Conservation (phyloP, 139 green algal species). For the Pycnococcus provasolii region DNA sequence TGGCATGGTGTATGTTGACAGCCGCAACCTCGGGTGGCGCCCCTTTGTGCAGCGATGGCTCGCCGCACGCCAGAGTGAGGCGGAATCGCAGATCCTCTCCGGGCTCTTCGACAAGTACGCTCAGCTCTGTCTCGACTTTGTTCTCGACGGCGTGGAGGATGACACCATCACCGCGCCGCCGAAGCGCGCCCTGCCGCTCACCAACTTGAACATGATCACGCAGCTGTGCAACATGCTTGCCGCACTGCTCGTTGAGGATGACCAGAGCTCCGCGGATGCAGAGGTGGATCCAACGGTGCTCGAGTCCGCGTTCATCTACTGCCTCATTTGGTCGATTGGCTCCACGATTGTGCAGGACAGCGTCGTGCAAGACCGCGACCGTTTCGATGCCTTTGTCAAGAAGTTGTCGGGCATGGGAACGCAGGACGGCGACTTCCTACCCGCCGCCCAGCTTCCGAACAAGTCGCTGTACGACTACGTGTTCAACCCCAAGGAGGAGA, state of each 20-base stretch:
- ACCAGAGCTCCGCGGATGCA: slow-evolving; percentile 1
- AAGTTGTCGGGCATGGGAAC: slow-evolving; percentile 43
- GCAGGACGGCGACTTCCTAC: slow-evolving; percentile 49
- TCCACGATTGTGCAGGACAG: slow-evolving; percentile 42
- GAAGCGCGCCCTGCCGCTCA: slow-evolving; percentile 52
- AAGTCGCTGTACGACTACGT: slow-evolving; percentile 72
- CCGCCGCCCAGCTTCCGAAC: slow-evolving; percentile 44
- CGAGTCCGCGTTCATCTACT: slow-evolving; percentile 65
- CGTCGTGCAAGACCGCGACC: slow-evolving; percentile 45
- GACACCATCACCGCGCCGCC: slow-evolving; percentile 53
- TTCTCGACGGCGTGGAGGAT: slow-evolving; percentile 60
- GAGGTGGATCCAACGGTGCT: slow-evolving; percentile 43
- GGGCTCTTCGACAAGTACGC: slow-evolving; percentile 70
- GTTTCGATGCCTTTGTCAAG: slow-evolving; percentile 66
- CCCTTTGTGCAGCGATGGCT: slow-evolving; percentile 66
- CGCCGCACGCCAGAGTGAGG: slow-evolving; percentile 27
- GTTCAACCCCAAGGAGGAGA: slow-evolving; percentile 49
- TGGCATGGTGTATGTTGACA: slow-evolving; percentile 84
- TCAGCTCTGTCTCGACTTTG: slow-evolving; percentile 48
- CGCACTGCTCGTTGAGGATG: slow-evolving; percentile 34
- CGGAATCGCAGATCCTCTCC: slow-evolving; percentile 41
- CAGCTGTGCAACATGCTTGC: slow-evolving; percentile 68
- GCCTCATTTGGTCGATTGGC: slow-evolving; percentile 59
- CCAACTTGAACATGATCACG: slow-evolving; percentile 67
- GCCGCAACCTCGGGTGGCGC: slow-evolving; percentile 68